A percentile compares a stretch with the other conserved stretches of the same genome.
Evolutionary conservation across 345 rosid genomes (phyloP).

Genomic region (Cardamine resedifolia): DNA sequence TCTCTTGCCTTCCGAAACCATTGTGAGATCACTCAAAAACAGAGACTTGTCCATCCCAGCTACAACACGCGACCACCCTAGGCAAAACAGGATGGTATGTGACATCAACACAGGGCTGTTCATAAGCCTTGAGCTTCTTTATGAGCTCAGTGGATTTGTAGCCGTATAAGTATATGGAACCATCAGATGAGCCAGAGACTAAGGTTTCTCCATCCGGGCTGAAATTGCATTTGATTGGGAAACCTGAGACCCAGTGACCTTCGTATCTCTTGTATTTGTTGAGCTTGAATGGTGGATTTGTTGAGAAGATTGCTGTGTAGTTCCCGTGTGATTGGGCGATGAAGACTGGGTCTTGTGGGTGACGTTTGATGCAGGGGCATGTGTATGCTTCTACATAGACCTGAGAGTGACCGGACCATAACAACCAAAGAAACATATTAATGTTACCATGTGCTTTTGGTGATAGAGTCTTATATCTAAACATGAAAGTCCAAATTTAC

Average conservation of each 20-base stretch:
- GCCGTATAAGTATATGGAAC: conserved; percentile 57
- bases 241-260: conserved; percentile 78
- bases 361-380: conserved; percentile 68
- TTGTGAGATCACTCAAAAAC: conserved; percentile 19
- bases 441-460: background rate
- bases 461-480: too few species aligned
- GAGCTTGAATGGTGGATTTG: conserved; percentile 73
- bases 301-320: conserved; percentile 81
- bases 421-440: background rate
- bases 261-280: conserved; percentile 73
- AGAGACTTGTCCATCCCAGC: conserved; percentile 69
- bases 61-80: conserved; percentile 65
- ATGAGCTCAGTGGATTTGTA: conserved; percentile 51
- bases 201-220: conserved; percentile 67
- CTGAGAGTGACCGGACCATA: conserved; percentile 35
- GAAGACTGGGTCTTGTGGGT: conserved; percentile 64
- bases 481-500: too few species aligned
- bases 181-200: conserved; percentile 77
- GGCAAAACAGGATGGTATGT: conserved; percentile 64
- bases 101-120: conserved; percentile 67
- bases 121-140: conserved; percentile 61
- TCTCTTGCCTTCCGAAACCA: too few species aligned
- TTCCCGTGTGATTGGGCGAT: conserved; percentile 87
- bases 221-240: conserved; percentile 78
- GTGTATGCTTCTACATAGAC: conserved; percentile 86